These are phyloP conservation scores for Tolypocladium ovalisporum DNA, from an alignment of 2,329 filamentous ascomycete species.

Conservation along the genomic window DNA sequence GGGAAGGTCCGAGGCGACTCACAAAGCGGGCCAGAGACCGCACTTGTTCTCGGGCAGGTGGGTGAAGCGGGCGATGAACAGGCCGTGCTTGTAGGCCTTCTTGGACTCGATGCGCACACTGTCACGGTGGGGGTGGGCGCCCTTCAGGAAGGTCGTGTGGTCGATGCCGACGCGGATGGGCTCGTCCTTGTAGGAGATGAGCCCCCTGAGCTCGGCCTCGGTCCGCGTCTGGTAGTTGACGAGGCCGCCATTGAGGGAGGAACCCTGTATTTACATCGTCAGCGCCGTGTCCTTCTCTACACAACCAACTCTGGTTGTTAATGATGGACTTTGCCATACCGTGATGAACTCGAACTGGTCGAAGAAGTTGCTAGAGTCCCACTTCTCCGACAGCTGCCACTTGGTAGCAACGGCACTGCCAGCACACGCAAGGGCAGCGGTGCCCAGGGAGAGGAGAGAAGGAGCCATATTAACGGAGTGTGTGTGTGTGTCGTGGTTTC, in stretches of 20 bases:
- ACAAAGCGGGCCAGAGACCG: constrained; percentile 64
- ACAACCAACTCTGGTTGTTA: constrained; percentile 1
- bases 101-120: constrained; percentile 58
- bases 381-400: constrained; percentile 28
- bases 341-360: constrained; percentile 33
- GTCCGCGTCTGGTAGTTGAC: constrained; percentile 39
- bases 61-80: constrained; percentile 58
- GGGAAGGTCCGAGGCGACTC: constrained; percentile 12
- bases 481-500: not conserved
- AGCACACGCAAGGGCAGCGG: constrained; percentile 24
- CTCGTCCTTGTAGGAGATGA: constrained; percentile 19
- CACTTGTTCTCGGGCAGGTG: constrained; percentile 58
- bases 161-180: constrained; percentile 31
- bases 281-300: not conserved
- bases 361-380: constrained; percentile 33
- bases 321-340: constrained; percentile 11
- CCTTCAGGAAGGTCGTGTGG: constrained; percentile 11
- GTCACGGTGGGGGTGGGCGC: constrained; percentile 24
- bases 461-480: constrained; percentile 23
- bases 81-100: constrained; percentile 49
- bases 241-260: constrained; percentile 54
- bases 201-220: constrained; percentile 22
- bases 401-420: constrained; percentile 19
- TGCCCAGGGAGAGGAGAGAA: constrained; percentile 27
- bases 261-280: constrained; percentile 9